Percentiles rank a stretch among this genome's conserved stretches.
These are phyloP conservation scores for Thraustochytrium striatum DNA, from an alignment of 352 stramenopile genomes.

Conservation along the genomic window DNA sequence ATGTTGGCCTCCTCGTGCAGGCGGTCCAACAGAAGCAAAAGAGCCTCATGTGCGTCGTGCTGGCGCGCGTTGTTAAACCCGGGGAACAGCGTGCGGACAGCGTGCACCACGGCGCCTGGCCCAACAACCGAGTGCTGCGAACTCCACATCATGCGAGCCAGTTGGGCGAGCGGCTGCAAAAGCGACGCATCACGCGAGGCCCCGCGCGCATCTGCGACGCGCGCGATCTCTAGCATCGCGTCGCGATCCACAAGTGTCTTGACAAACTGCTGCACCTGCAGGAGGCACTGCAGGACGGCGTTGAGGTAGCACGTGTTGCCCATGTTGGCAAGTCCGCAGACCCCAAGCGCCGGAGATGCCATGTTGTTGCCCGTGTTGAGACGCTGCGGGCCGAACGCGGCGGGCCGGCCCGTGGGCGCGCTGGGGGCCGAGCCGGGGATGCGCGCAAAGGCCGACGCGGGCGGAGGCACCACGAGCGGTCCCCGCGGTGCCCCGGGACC, in stretches of 20 bases:
- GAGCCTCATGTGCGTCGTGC: constrained; percentile 80
- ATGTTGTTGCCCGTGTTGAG: constrained; percentile 10
- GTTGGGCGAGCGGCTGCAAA: not conserved
- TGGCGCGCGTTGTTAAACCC: constrained; percentile 73
- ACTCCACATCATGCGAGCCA: constrained; percentile 16
- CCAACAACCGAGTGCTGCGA: constrained; percentile 38
- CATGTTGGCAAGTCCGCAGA: constrained; percentile 57
- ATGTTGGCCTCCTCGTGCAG: constrained; percentile 77
- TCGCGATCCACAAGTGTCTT: constrained; percentile 38
- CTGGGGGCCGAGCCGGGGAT: not conserved
- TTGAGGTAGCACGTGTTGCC: constrained; percentile 67
- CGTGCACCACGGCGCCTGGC: constrained; percentile 32
- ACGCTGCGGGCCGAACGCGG: too few relatives aligned
- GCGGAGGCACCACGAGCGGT: constrained; percentile 29
- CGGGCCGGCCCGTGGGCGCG: not conserved
- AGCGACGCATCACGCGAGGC: not conserved
- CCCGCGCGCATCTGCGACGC: not conserved
- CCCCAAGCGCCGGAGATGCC: constrained; percentile 24
- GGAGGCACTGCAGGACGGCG: constrained; percentile 69
- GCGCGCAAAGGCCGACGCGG: constrained; percentile 18
- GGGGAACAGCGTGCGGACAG: constrained; percentile 46
- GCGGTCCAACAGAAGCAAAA: constrained; percentile 76
- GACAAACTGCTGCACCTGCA: constrained; percentile 74
- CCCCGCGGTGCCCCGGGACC: too few relatives aligned
- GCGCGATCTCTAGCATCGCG: not conserved